Conservation (phyloP, 2,329 filamentous ascomycete genomes). For the Fusarium albosuccineum region DNA sequence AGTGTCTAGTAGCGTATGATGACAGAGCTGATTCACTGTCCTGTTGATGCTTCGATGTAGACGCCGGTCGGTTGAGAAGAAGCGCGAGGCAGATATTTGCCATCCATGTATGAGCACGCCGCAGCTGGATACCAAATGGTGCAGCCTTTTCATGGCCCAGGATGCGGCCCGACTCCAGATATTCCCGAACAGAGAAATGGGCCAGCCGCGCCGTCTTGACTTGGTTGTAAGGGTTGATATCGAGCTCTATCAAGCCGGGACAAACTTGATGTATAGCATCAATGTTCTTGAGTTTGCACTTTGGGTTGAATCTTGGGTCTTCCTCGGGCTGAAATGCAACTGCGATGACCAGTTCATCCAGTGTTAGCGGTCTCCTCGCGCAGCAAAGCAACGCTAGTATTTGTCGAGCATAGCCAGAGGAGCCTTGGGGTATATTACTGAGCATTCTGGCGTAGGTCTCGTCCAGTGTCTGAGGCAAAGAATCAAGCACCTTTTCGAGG, state of each 20-base stretch:
- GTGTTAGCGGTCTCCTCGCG: constrained; percentile 4
- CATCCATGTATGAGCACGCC: constrained; percentile 1
- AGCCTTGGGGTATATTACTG: background rate
- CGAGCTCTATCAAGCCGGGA: constrained; percentile 15
- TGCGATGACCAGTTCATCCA: constrained; percentile 6
- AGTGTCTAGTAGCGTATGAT: background rate
- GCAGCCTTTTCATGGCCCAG: background rate
- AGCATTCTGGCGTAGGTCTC: constrained; percentile 45
- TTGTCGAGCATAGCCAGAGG: constrained; percentile 2
- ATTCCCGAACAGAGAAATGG: constrained; percentile 30
- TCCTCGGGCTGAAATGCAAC: constrained; percentile 15
- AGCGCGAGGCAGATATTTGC: constrained; percentile 11
- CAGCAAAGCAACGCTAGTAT: constrained; percentile 15
- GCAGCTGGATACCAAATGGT: background rate
- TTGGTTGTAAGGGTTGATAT: background rate
- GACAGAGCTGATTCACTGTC: background rate
- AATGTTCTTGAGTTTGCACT: constrained; percentile 11
- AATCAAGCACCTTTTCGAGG: constrained; percentile 44
- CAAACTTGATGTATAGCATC: constrained; percentile 19
- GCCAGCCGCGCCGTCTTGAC: constrained; percentile 9
- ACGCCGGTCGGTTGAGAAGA: background rate
- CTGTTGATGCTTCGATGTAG: background rate
- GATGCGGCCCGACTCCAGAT: constrained; percentile 23
- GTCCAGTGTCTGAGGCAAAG: constrained; percentile 43
- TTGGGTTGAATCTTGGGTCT: constrained; percentile 1